Conservation (phyloP, 2,329 filamentous ascomycete genomes). For the Fusarium brachygibbosum region DNA sequence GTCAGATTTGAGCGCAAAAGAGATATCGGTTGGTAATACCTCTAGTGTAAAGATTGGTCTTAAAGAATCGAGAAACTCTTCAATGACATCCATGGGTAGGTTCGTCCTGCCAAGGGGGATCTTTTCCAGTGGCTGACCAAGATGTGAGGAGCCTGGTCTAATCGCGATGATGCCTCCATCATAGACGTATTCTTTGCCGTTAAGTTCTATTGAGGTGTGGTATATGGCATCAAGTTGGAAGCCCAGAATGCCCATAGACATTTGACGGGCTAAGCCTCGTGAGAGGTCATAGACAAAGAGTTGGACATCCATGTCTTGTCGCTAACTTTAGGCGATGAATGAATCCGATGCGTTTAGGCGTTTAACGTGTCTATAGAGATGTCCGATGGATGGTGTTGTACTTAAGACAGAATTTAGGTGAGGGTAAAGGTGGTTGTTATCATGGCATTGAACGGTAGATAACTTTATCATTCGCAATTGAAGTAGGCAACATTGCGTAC, state of each 20-base stretch:
- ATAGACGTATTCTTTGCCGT: conserved; percentile 89
- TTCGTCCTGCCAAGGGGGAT: conserved; percentile 81
- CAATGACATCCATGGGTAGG: conserved; percentile 82
- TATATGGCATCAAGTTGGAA: conserved; percentile 90
- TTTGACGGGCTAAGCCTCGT: conserved; percentile 66
- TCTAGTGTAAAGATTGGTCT: conserved; percentile 85
- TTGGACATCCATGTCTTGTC: conserved; percentile 75
- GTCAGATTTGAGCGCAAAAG: not conserved
- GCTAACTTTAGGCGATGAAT: not conserved
- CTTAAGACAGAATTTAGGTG: not conserved
- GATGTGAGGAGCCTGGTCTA: conserved; percentile 83
- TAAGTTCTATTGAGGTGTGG: conserved; percentile 90
- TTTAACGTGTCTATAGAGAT: not conserved
- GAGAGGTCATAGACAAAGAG: conserved; percentile 86
- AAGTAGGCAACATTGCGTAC: conserved; percentile 47
- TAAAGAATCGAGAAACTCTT: conserved; percentile 89
- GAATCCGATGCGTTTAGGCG: not conserved
- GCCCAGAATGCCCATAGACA: conserved; percentile 67
- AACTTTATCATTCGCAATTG: conserved; percentile 2
- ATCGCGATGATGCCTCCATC: conserved; percentile 89
- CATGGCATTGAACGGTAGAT: conserved; percentile 1
- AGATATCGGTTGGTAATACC: conserved; percentile 57
- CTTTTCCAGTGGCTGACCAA: conserved; percentile 84
- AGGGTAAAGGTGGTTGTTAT: not conserved
- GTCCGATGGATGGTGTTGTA: not conserved